Evolutionary conservation across 768 basidiomycete species (phyloP), one percentile per base, ranked within the genome.

Genomic region (Leucocoprinus sp.): DNA sequence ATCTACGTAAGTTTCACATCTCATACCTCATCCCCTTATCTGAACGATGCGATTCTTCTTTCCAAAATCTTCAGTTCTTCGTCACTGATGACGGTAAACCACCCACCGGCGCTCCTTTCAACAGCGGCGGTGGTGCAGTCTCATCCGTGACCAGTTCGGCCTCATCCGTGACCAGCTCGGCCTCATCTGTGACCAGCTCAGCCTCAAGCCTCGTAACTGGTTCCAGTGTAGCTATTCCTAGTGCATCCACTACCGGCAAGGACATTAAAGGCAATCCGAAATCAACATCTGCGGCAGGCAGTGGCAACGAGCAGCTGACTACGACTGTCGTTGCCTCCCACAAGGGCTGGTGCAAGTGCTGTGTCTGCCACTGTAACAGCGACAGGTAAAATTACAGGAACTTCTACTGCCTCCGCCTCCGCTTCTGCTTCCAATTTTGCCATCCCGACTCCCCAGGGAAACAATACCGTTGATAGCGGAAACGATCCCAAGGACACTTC

Each of bases 1-100:
- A 51, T 70, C 49, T 75, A 76, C 53, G 67, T 71, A 50, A 47
- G 70, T 64, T 35, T 21, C 33, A 42, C 33, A 42, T 23, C 34
- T 40, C 21, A 21, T 21, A 8, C 36, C 15, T 15, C 8, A 15
- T 21, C 8, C 21, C 12, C 22, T n/a, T 2, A n/a, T 14, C 17
- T 42, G 8, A n/a, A 22, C 36, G n/a, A 35, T 12, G 35, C 22
- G 3, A 19, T 42, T 24, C 15, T 23, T 34, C 23, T 37, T 5
- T n/a, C 28, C n/a, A n/a, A n/a, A n/a, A n/a, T 34, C 17, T 45
- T 24, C 31, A 54, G 52, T 54, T 54, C 53, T 43, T 46, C 23
- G 53, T 51, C 42, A 51, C 50, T 12, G 50, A 14, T 8, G 37
- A 41, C 36, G 52, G 52, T 12, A 39, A 50, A 8, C 52, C 9